Conservation (phyloP, 805 yeast genomes). For the Candida methanosorbosa region DNA sequence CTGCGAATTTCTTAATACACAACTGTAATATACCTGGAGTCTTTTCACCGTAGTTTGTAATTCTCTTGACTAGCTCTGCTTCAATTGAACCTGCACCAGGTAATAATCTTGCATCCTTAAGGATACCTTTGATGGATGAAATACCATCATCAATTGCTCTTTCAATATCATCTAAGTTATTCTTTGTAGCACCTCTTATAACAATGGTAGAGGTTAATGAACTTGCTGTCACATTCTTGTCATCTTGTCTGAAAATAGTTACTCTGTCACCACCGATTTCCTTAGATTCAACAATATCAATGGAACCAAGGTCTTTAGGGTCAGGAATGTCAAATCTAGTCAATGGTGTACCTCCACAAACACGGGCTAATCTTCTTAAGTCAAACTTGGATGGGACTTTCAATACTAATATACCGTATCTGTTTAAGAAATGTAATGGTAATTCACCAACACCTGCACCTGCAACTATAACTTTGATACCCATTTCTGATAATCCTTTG, state of each 20-base stretch:
- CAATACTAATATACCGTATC: conserved; percentile 75
- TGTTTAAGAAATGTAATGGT: conserved; percentile 86
- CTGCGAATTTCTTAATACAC: conserved; percentile 89
- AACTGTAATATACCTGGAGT: conserved; percentile 91
- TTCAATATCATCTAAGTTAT: conserved; percentile 87
- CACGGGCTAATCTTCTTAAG: conserved; percentile 86
- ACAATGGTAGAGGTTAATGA: conserved; percentile 90
- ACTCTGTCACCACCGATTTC: conserved; percentile 98
- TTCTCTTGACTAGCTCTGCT: conserved; percentile 72
- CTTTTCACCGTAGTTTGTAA: conserved; percentile 81
- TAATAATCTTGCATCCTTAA: conserved; percentile 71
- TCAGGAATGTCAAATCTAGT: conserved; percentile 92
- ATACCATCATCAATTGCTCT: conserved; percentile 98
- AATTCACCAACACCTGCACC: conserved; percentile 91
- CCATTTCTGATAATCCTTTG: conserved; percentile 74
- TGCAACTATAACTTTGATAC: conserved; percentile 85
- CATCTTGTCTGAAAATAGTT: conserved; percentile 77
- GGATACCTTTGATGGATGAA: conserved; percentile 78
- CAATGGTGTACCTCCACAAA: conserved; percentile 95
- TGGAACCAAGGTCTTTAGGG: conserved; percentile 86
- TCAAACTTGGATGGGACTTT: conserved; percentile 93
- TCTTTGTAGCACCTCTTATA: conserved; percentile 93
- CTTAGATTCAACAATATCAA: conserved; percentile 81
- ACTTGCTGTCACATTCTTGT: conserved; percentile 28
- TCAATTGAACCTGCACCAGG: conserved; percentile 98